These are phyloP conservation scores for Cicer cuneatum DNA, from an alignment of 306 rosid genomes.

Conservation along the genomic window DNA sequence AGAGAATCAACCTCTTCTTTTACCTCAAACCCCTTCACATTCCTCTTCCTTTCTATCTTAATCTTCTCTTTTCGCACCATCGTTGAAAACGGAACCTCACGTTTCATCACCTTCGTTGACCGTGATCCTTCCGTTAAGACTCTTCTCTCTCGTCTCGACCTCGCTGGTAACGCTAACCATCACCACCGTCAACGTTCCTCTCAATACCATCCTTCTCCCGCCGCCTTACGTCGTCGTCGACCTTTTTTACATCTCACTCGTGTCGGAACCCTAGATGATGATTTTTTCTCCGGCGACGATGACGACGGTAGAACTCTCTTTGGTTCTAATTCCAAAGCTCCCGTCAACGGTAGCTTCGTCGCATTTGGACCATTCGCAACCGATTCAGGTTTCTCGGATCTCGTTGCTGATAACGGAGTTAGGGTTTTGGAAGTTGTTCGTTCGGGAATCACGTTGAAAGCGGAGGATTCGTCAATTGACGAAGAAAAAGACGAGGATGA, in stretches of 20 bases:
- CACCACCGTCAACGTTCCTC: conserved; percentile 20
- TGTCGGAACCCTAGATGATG: conserved; percentile 88
- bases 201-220: conserved; percentile 34
- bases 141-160: conserved; percentile 82
- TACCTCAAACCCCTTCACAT: conserved; percentile 59
- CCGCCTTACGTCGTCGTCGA: conserved; percentile 55
- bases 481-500: conserved; percentile 37
- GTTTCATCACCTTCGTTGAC: conserved; percentile 81
- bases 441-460: conserved; percentile 63
- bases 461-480: conserved; percentile 36
- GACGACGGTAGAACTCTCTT: conserved; percentile 68
- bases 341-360: conserved; percentile 58
- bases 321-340: conserved; percentile 53
- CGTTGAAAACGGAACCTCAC: conserved; percentile 72
- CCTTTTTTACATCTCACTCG: conserved; percentile 91
- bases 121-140: conserved; percentile 80
- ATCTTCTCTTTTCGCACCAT: conserved; percentile 74
- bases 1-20: conserved; percentile 57
- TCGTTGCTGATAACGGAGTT: conserved; percentile 65
- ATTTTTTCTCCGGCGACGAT: conserved; percentile 89
- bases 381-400: conserved; percentile 72
- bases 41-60: conserved; percentile 80
- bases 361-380: conserved; percentile 51
- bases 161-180: conserved; percentile 49
- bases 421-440: conserved; percentile 76